Conservation (phyloP, 1,284 basidiomycete species). For the Microbotryum violaceum region DNA sequence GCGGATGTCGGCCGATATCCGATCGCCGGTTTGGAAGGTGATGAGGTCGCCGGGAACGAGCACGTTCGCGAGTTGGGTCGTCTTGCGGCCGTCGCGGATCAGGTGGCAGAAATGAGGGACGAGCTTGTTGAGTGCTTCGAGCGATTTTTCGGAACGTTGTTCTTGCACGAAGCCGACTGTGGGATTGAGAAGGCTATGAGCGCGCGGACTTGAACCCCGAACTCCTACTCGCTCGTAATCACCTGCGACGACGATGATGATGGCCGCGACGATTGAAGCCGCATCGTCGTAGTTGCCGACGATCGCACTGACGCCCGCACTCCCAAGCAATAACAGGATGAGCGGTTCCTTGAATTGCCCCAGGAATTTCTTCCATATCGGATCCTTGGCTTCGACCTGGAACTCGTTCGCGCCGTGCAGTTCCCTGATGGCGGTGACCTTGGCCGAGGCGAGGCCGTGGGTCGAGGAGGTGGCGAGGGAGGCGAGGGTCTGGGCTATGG, state of each 20-base stretch:
- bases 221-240: constrained; percentile 31
- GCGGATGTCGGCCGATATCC: constrained; percentile 86
- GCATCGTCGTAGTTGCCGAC: constrained; percentile 95
- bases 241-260: constrained; percentile 88
- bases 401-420: constrained; percentile 89
- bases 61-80: constrained; percentile 81
- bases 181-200: background rate
- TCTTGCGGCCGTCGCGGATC: constrained; percentile 65
- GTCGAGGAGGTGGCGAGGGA: constrained; percentile 18
- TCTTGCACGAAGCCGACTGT: constrained; percentile 93
- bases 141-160: constrained; percentile 83
- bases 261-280: constrained; percentile 84
- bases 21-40: constrained; percentile 76
- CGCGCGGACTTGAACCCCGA: too few species aligned
- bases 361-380: constrained; percentile 73
- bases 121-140: constrained; percentile 91
- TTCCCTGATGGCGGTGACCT: constrained; percentile 59
- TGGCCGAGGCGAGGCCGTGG: constrained; percentile 56
- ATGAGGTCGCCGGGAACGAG: constrained; percentile 92
- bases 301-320: constrained; percentile 73
- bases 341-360: constrained; percentile 91
- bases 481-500: constrained; percentile 22
- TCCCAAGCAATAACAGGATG: constrained; percentile 79
- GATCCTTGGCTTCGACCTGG: constrained; percentile 72
- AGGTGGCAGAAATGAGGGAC: constrained; percentile 94